A percentile compares a stretch with the other conserved stretches of the same genome.
These are phyloP conservation scores for Nannochloris sp. DNA, from an alignment of 139 green algal genomes.

Conservation along the genomic window DNA sequence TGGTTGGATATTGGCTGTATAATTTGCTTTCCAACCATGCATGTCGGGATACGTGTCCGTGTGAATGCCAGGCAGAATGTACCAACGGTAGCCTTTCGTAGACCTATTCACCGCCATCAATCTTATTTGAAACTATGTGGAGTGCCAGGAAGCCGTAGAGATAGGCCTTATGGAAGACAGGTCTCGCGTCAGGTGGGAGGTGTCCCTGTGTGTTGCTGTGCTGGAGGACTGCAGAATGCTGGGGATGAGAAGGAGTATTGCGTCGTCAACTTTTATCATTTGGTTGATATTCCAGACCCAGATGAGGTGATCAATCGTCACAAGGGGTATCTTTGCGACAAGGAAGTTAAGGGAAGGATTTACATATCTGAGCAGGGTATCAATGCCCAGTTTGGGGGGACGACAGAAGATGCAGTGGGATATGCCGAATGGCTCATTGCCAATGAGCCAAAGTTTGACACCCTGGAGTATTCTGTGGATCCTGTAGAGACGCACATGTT, in stretches of 20 bases:
- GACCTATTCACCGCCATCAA: no score
- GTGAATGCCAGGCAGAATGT: no score
- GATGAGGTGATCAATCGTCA: conserved; percentile 44
- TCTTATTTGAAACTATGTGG: no score
- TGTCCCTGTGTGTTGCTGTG: no score
- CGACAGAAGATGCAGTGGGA: conserved; percentile 36
- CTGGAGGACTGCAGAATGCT: no score
- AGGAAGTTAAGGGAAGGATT: conserved; percentile 79
- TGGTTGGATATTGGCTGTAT: no score
- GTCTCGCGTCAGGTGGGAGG: no score
- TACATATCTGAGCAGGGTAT: conserved; percentile 93
- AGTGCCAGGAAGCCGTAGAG: no score
- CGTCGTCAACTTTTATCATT: conserved; percentile 94
- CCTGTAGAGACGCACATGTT: conserved; percentile 54
- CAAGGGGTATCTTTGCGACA: conserved; percentile 32
- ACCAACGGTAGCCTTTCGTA: no score
- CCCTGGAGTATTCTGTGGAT: conserved; percentile 39
- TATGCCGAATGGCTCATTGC: conserved; percentile 68
- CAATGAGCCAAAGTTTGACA: conserved; percentile 39
- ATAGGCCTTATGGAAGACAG: no score
- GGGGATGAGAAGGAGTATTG: conserved; percentile 12
- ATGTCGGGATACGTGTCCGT: no score
- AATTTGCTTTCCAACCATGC: no score
- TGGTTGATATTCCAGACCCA: conserved; percentile 64
- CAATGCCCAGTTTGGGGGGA: conserved; percentile 86